A percentile compares a stretch with the other conserved stretches of the same genome.
Conservation (phyloP, 176 grass and related monocot genomes). For the Elaeis guineensis region DNA sequence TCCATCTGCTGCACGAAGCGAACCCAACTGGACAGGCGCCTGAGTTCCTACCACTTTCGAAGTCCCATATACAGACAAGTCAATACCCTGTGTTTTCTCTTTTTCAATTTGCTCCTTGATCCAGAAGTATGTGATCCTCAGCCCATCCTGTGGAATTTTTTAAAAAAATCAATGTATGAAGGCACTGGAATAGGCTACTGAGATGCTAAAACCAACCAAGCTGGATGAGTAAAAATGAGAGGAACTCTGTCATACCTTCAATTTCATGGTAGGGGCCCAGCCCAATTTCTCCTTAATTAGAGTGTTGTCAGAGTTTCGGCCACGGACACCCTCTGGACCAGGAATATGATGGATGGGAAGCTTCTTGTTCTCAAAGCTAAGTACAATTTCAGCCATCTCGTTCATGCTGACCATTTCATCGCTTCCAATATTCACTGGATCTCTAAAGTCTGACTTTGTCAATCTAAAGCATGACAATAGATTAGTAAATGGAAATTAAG, state of each 20-base stretch:
- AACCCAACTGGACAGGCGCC: constrained; percentile 15
- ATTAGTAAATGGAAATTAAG: too few relatives aligned
- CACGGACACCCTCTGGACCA: constrained; percentile 5
- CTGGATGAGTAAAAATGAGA: too few relatives aligned
- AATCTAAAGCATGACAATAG: neutral
- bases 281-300: constrained; percentile 7
- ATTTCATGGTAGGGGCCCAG: constrained; percentile 5
- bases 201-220: too few relatives aligned
- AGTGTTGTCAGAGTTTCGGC: constrained; percentile 9
- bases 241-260: neutral
- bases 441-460: constrained; percentile 8
- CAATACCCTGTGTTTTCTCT: neutral
- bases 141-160: neutral
- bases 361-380: constrained; percentile 6
- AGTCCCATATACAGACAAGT: constrained; percentile 10
- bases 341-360: constrained; percentile 12
- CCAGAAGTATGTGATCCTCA: constrained; percentile 11
- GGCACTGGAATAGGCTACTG: too few relatives aligned
- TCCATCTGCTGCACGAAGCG: constrained; percentile 12
- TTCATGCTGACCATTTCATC: constrained; percentile 19
- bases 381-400: constrained; percentile 9
- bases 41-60: constrained; percentile 16
- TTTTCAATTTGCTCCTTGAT: constrained; percentile 11
- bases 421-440: constrained; percentile 10
- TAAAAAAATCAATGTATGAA: too few relatives aligned